Evolutionary conservation across 176 grass and related monocot species (phyloP).

Genomic region (Miscanthus lutarioriparius): DNA sequence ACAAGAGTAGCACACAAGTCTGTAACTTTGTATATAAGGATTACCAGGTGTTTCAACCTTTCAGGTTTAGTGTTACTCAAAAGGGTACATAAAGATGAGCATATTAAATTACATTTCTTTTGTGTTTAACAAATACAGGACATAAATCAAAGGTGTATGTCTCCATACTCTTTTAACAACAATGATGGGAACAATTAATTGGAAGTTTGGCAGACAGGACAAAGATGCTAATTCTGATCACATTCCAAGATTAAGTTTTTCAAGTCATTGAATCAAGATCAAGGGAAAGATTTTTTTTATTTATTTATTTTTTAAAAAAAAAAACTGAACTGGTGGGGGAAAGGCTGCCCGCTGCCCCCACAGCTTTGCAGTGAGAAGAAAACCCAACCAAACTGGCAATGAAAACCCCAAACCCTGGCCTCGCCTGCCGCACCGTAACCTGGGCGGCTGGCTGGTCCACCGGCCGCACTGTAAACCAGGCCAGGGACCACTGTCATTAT

Average conservation of each 20-base stretch:
- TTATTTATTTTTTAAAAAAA: no score
- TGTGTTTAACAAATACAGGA: constrained; percentile 5
- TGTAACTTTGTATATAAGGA: neutral
- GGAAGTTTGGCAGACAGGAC: neutral
- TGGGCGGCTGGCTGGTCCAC: no score
- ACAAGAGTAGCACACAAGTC: neutral
- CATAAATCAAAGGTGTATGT: neutral
- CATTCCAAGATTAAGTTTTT: constrained; percentile 21
- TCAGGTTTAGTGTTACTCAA: neutral
- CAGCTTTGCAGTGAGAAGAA: no score
- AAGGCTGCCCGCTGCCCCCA: no score
- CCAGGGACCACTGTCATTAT: neutral
- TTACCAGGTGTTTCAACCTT: neutral
- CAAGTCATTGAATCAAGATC: neutral
- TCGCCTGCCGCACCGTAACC: neutral
- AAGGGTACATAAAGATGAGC: neutral
- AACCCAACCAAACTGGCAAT: no score
- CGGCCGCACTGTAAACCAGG: neutral
- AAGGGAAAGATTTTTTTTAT: neutral
- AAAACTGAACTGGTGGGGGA: neutral
- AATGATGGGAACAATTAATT: constrained; percentile 1
- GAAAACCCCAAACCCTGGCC: neutral
- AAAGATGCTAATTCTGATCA: neutral
- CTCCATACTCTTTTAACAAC: neutral
- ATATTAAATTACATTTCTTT: neutral